These are phyloP conservation scores for Purpureocillium lavendulum DNA, from an alignment of 2,329 filamentous ascomycete genomes.

Conservation along the genomic window DNA sequence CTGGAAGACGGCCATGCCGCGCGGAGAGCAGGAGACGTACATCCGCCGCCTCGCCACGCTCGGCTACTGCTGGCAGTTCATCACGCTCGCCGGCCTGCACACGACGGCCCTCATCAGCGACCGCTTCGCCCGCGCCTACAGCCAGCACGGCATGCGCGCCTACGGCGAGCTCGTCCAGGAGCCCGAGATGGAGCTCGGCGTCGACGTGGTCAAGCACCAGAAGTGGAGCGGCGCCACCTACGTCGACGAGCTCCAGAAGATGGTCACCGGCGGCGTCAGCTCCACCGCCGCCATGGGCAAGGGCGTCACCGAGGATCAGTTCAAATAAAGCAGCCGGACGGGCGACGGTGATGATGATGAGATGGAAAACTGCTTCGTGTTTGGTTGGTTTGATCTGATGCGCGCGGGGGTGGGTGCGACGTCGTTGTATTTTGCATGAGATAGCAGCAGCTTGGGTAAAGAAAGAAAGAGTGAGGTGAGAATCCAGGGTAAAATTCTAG, in stretches of 20 bases:
- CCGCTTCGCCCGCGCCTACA: slow-evolving; percentile 77
- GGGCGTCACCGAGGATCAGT: slow-evolving; percentile 97
- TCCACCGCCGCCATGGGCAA: slow-evolving; percentile 94
- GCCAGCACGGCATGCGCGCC: slow-evolving; percentile 80
- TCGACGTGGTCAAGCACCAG: slow-evolving; percentile 97
- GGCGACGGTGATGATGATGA: too few species aligned
- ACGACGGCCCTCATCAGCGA: slow-evolving; percentile 89
- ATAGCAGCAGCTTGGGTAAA: too few species aligned
- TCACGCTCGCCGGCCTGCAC: slow-evolving; percentile 95
- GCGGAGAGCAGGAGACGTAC: slow-evolving; percentile 91
- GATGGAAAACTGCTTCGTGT: too few species aligned
- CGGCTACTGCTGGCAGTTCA: slow-evolving; percentile 99
- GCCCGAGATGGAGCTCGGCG: slow-evolving; percentile 82
- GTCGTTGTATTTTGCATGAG: too few species aligned
- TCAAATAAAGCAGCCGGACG: slow-evolving; percentile 33
- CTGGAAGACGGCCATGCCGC: slow-evolving; percentile 96
- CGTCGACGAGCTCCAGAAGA: slow-evolving; percentile 90
- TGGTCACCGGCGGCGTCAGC: slow-evolving; percentile 89
- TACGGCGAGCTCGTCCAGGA: slow-evolving; percentile 97
- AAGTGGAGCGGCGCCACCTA: slow-evolving; percentile 97
- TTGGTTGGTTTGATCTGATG: too few species aligned
- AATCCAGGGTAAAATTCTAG: too few species aligned
- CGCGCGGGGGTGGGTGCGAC: too few species aligned
- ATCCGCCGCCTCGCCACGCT: slow-evolving; percentile 79
- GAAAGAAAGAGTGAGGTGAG: too few species aligned